A percentile compares a stretch with the other conserved stretches of the same genome.
Conservation (phyloP, 1,139 yeast species). For the Geotrichum reessii region DNA sequence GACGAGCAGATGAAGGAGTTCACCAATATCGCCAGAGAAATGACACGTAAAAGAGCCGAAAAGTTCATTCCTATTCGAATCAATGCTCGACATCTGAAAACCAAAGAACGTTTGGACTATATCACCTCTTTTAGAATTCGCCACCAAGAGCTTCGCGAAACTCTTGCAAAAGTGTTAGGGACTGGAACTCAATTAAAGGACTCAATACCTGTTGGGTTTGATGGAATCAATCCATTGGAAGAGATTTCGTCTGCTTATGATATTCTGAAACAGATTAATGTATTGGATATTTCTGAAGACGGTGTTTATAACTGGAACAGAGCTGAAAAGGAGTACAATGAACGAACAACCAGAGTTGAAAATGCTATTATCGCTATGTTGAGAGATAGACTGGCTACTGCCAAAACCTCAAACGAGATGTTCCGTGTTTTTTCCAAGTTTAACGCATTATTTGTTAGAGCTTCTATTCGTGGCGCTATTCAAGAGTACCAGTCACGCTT, state of each 20-base stretch:
- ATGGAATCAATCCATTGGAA: conserved; percentile 31
- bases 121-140: conserved; percentile 46
- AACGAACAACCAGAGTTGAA: conserved; percentile 44
- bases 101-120: conserved; percentile 46
- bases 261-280: conserved; percentile 37
- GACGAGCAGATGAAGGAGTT: conserved; percentile 52
- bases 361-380: conserved; percentile 41
- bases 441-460: conserved; percentile 45
- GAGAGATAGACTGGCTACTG: conserved; percentile 38
- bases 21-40: conserved; percentile 61
- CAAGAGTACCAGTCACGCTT: conserved; percentile 52
- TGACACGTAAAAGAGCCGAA: conserved; percentile 68
- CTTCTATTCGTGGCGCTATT: conserved; percentile 49
- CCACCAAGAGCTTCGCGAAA: conserved; percentile 48
- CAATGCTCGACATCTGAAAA: conserved; percentile 42
- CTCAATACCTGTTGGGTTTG: conserved; percentile 22
- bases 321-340: conserved; percentile 41
- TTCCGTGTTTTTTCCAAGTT: conserved; percentile 47
- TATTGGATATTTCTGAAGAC: conserved; percentile 39
- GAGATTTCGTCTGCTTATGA: conserved; percentile 43
- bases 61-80: conserved; percentile 63
- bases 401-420: conserved; percentile 45
- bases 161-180: conserved; percentile 37
- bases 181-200: conserved; percentile 27
- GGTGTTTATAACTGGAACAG: conserved; percentile 39